Percentiles rank a stretch among this genome's conserved stretches.
phyloP scores from a whole-genome alignment of 2,329 filamentous ascomycete genomes.

The Xylaria sp. region DNA sequence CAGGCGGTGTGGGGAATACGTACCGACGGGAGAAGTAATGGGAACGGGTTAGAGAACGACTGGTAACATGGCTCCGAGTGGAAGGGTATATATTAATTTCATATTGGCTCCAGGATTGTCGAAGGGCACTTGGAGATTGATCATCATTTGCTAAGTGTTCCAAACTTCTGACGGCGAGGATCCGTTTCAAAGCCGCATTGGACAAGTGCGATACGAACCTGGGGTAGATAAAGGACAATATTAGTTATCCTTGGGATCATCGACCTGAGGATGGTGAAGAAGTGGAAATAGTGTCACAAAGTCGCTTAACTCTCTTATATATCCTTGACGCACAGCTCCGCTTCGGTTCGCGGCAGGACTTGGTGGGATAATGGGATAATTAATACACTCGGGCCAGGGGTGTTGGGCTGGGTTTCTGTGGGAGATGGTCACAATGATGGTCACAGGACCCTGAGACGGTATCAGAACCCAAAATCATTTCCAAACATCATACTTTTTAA shows the following conservation, averaged over 20 bases:
- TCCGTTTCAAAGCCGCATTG: slow-evolving; percentile 34
- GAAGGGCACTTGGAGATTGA: slow-evolving; percentile 35
- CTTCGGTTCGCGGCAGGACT: neutral
- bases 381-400: no score
- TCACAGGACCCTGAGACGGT: no score
- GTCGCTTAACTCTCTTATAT: neutral
- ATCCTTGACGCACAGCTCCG: neutral
- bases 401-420: no score
- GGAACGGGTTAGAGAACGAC: slow-evolving; percentile 37
- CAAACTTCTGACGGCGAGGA: slow-evolving; percentile 12
- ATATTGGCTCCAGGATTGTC: slow-evolving; percentile 40
- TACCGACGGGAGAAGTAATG: slow-evolving; percentile 36
- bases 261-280: slow-evolving; percentile 2
- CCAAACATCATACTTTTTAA: no score
- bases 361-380: neutral
- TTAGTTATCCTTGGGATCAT: neutral
- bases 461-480: no score
- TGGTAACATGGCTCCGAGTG: slow-evolving; percentile 45
- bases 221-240: neutral
- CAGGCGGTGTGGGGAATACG: slow-evolving; percentile 24
- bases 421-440: no score
- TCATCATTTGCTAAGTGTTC: slow-evolving; percentile 40
- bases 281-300: slow-evolving; percentile 11
- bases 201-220: slow-evolving; percentile 15
- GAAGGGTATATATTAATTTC: slow-evolving; percentile 44